A percentile compares a stretch with the other conserved stretches of the same genome.
Conservation (phyloP, 192 early-diverging fungal species). For the Podila clonocystis region DNA sequence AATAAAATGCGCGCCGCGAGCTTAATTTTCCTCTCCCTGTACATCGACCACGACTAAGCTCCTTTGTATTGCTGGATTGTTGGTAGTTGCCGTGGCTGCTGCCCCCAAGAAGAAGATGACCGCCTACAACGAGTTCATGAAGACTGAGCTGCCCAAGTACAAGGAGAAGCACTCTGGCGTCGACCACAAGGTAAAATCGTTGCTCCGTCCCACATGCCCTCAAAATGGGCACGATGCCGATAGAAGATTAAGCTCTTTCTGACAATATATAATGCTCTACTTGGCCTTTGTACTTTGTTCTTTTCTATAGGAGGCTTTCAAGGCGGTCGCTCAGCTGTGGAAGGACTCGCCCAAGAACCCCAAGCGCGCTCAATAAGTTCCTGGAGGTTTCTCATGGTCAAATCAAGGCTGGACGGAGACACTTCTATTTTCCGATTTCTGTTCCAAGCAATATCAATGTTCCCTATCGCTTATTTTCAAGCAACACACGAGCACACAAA, state of each 20-base stretch:
- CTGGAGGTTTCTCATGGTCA: background rate
- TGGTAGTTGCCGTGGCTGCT: background rate
- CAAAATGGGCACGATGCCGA: background rate
- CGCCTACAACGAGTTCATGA: constrained; percentile 67
- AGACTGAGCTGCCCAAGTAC: constrained; percentile 62
- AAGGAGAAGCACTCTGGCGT: constrained; percentile 57
- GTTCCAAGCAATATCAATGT: no score
- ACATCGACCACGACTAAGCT: background rate
- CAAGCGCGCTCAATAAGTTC: constrained; percentile 18
- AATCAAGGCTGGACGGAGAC: background rate
- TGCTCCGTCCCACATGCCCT: background rate
- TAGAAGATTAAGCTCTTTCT: background rate
- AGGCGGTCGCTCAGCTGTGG: constrained; percentile 59
- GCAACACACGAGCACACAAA: no score
- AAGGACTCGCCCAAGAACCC: constrained; percentile 59
- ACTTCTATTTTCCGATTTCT: no score
- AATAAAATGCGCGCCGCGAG: no score
- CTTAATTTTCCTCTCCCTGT: background rate
- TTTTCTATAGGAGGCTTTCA: constrained; percentile 56
- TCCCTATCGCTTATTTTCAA: no score
- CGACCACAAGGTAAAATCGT: constrained; percentile 51
- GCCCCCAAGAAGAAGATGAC: constrained; percentile 53
- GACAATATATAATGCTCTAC: no score
- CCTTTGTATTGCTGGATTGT: no score
- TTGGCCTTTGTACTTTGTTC: background rate